phyloP scores from a whole-genome alignment of 1,139 yeast species.

The Debaryomycetaceae sp. region DNA sequence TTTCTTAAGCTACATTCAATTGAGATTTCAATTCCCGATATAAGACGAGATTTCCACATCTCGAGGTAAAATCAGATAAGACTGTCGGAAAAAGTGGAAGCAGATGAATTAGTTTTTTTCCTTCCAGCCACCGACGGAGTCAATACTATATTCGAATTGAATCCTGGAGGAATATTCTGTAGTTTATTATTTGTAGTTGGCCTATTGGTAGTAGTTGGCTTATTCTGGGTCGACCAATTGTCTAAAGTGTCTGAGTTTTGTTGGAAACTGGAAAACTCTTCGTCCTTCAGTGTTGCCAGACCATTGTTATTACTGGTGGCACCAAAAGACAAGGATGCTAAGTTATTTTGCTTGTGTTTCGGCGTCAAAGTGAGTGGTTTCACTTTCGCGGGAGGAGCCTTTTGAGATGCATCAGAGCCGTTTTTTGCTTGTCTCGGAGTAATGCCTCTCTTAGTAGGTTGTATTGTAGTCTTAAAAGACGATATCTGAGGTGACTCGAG shows the following conservation, averaged over 20 bases:
- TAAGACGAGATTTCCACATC: no score
- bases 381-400: not conserved
- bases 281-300: not conserved
- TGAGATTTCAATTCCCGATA: no score
- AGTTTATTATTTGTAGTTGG: not conserved
- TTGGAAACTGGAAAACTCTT: not conserved
- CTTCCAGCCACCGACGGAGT: slow-evolving; percentile 13
- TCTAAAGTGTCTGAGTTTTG: not conserved
- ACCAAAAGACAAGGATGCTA: not conserved
- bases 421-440: not conserved
- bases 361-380: not conserved
- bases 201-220: not conserved
- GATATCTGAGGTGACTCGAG: slow-evolving; percentile 13
- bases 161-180: slow-evolving; percentile 28
- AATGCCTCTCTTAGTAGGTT: not conserved
- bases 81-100: not conserved
- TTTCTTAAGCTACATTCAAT: no score
- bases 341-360: not conserved
- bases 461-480: not conserved
- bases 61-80: not conserved
- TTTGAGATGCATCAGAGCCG: not conserved
- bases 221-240: not conserved
- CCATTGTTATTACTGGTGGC: not conserved
- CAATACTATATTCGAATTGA: slow-evolving; percentile 19
- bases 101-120: not conserved